These are phyloP conservation scores for Podospora tetraspora DNA, from an alignment of 495 filamentous ascomycete species.

Conservation along the genomic window DNA sequence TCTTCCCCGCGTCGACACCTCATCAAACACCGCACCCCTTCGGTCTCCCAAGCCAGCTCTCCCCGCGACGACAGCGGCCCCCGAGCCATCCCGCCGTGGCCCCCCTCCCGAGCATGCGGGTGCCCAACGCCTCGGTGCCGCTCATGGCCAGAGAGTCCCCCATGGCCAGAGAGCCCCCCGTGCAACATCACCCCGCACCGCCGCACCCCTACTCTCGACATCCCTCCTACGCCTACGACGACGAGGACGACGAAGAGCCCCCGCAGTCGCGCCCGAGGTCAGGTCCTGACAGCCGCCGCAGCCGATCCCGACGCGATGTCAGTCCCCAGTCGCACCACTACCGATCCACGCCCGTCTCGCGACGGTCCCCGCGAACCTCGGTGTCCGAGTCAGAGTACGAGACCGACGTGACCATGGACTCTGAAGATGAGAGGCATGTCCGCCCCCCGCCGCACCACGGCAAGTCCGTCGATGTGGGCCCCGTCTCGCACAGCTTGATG, in stretches of 20 bases:
- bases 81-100: conserved; percentile 6
- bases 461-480: conserved; percentile 19
- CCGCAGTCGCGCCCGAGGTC: conserved; percentile 19
- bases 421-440: conserved; percentile 30
- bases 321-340: conserved; percentile 39
- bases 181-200: conserved; percentile 16
- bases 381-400: conserved; percentile 38
- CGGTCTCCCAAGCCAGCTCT: background rate
- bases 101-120: conserved; percentile 22
- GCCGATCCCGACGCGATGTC: conserved; percentile 29
- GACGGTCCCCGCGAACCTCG: conserved; percentile 34
- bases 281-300: conserved; percentile 27
- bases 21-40: conserved; percentile 7
- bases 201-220: conserved; percentile 12
- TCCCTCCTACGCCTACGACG: conserved; percentile 26
- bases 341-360: conserved; percentile 38
- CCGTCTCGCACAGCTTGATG: conserved; percentile 14
- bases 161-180: conserved; percentile 13
- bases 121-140: conserved; percentile 27
- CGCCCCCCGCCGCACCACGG: conserved; percentile 7
- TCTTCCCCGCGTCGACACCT: conserved; percentile 11
- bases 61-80: conserved; percentile 6
- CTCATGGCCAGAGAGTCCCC: conserved; percentile 13
- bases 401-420: conserved; percentile 33
- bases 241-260: conserved; percentile 24